Evolutionary conservation across 805 yeast species (phyloP).

Genomic region (Komagataella ulmi): DNA sequence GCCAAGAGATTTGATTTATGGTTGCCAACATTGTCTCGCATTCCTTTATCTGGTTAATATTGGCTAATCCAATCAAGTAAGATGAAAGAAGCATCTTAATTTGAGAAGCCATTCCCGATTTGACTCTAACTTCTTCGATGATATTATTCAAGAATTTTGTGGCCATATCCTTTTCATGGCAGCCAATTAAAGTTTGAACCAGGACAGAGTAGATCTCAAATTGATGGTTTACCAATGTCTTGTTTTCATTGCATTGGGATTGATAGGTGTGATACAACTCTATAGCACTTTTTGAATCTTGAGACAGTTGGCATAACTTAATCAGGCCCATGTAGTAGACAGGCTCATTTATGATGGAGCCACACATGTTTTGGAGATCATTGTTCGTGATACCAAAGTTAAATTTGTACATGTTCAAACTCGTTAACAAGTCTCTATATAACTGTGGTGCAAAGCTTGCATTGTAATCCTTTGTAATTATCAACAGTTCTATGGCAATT

Average conservation of each 20-base stretch:
- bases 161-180: conserved; percentile 35
- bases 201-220: conserved; percentile 36
- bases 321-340: conserved; percentile 15
- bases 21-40: conserved; percentile 13
- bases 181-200: conserved; percentile 37
- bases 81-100: conserved; percentile 11
- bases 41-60: conserved; percentile 9
- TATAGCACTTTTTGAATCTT: conserved; percentile 24
- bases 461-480: conserved; percentile 10
- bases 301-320: conserved; percentile 23
- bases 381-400: conserved; percentile 7
- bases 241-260: conserved; percentile 8
- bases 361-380: conserved; percentile 8
- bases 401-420: conserved; percentile 14
- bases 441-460: conserved; percentile 3
- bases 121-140: conserved; percentile 27
- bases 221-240: conserved; percentile 20
- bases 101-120: conserved; percentile 5
- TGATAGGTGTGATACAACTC: conserved; percentile 19
- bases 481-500: conserved; percentile 33
- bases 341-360: conserved; percentile 3
- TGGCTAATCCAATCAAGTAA: conserved; percentile 14
- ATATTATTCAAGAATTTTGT: conserved; percentile 44
- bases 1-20: conserved; percentile 16
- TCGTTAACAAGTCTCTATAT: conserved; percentile 11